Percentiles rank a stretch among this genome's conserved stretches.
phyloP scores from a whole-genome alignment of 768 basidiomycete species.

The Rhizopogon roseolus region DNA sequence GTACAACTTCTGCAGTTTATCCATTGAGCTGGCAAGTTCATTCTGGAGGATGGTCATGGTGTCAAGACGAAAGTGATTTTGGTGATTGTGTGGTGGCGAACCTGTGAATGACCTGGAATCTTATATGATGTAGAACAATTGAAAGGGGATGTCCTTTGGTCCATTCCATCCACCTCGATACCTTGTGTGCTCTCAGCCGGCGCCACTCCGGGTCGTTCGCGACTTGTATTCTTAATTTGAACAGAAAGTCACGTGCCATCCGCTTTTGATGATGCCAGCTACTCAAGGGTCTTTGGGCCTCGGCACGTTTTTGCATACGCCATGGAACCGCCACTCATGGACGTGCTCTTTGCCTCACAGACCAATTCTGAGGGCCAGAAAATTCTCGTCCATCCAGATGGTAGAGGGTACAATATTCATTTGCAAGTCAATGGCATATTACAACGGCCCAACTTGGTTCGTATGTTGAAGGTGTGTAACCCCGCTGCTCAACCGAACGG shows the following conservation, averaged over 20 bases:
- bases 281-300: too few relatives aligned
- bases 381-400: slow-evolving; percentile 37
- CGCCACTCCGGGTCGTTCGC: background rate
- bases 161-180: background rate
- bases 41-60: background rate
- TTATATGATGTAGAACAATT: background rate
- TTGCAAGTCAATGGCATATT: slow-evolving; percentile 51
- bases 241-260: background rate
- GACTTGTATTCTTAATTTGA: slow-evolving; percentile 1
- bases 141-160: background rate
- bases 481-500: background rate
- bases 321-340: background rate
- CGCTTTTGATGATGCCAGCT: too few relatives aligned
- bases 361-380: slow-evolving; percentile 7
- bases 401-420: slow-evolving; percentile 44
- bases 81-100: background rate
- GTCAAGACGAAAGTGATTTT: background rate
- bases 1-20: slow-evolving; percentile 4
- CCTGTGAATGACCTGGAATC: background rate
- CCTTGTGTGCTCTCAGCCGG: background rate
- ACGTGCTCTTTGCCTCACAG: slow-evolving; percentile 3
- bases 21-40: background rate
- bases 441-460: slow-evolving; percentile 47
- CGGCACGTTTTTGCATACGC: background rate
- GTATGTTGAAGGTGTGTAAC: slow-evolving; percentile 39